These are phyloP conservation scores for Diospyros lotus DNA, from an alignment of 148 eudicot species.

Conservation along the genomic window DNA sequence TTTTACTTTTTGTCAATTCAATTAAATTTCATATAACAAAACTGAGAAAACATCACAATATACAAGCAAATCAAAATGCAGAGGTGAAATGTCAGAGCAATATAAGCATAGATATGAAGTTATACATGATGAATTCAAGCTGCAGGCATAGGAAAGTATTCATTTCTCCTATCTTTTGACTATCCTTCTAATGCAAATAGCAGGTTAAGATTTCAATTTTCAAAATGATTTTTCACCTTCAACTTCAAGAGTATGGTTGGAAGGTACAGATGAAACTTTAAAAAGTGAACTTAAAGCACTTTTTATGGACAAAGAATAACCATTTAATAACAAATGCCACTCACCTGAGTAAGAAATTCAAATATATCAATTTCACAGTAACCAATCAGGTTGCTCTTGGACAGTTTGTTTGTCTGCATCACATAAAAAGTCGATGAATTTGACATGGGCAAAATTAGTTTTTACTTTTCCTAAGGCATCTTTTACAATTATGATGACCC, in stretches of 20 bases:
- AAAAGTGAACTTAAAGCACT: background rate
- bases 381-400: constrained; percentile 81
- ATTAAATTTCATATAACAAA: background rate
- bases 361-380: constrained; percentile 74
- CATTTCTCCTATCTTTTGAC: background rate
- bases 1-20: background rate
- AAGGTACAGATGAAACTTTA: background rate
- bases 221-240: background rate
- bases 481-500: background rate
- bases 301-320: background rate
- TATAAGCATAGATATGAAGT: background rate
- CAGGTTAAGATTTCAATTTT: background rate
- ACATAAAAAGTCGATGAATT: constrained; percentile 14
- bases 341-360: constrained; percentile 72
- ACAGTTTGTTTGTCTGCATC: constrained; percentile 77
- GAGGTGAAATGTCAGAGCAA: background rate
- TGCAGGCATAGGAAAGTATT: background rate
- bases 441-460: background rate
- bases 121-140: background rate
- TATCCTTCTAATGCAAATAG: background rate
- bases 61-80: background rate
- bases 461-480: background rate
- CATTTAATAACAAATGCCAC: constrained; percentile 3
- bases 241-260: background rate
- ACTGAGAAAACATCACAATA: background rate